Conservation (phyloP, 202 grass and related monocot genomes). For the Miscanthus sacchariflorus region DNA sequence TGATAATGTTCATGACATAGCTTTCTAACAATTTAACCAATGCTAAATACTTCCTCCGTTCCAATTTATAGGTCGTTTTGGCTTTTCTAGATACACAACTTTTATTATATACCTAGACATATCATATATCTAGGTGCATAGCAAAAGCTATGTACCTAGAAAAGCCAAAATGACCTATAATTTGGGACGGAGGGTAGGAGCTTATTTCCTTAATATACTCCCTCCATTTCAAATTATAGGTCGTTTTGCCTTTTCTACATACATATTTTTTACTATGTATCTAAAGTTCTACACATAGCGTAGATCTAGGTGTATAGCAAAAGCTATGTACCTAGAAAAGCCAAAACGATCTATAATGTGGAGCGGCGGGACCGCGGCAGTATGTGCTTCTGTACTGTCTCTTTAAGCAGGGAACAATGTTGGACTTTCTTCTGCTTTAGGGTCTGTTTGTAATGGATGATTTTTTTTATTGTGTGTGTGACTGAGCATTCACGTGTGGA, state of each 20-base stretch:
- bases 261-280: background rate
- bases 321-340: background rate
- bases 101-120: background rate
- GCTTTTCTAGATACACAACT: no score
- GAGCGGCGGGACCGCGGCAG: background rate
- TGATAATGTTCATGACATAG: background rate
- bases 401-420: conserved; percentile 32
- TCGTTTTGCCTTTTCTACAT: background rate
- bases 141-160: background rate
- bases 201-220: background rate
- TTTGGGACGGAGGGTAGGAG: no score
- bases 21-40: conserved; percentile 31
- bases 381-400: conserved; percentile 12
- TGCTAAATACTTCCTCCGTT: conserved; percentile 23
- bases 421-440: conserved; percentile 19
- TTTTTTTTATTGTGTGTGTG: no score
- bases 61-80: no score
- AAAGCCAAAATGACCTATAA: background rate
- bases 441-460: background rate
- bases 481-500: background rate
- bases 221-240: background rate
- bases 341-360: background rate
- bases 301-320: background rate
- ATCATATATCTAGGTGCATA: background rate
- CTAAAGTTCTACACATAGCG: background rate